Base-by-base conservation (phyloP, 1,139 yeast genomes). In the Kurtzmaniella quercitrusa region DNA sequence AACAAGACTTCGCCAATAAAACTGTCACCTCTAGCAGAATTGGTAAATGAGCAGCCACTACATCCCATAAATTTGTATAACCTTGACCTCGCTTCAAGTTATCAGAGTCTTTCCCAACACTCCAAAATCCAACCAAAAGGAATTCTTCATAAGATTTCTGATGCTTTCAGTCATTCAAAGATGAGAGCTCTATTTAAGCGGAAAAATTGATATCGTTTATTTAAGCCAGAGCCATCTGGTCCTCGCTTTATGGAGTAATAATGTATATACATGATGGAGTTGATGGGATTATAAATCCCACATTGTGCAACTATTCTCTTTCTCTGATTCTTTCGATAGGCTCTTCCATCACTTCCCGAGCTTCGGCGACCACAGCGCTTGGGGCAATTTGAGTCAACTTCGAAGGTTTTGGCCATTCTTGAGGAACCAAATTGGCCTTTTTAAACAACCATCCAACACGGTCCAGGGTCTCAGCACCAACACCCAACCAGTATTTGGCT, bases 401-500 rank as follows among this genome's bases (percentile, higher is more conserved):
- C 43, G 50, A 48, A 26, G 76, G 78, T 45, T 62, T 54, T 56
- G 87, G 84, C 95, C 95, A 87, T 49, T 75, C 76, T 43, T 79
- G 82, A 22, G 88, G 86, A 54, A 91, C 74, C 41, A 84, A 68
- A 3, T 89, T 88, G 3, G 88, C 88, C 61, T 87, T 88, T 57
- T 83, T 84, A 60, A 93, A 78, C 47, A 93, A 67, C 53, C 81
- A 81, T 4, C 82, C 77, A 11, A 91, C 95, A 4, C 94, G 73
- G 37, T 86, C 91, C 28, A 94, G 82, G 3, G 96, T 95, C 60
- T 87, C 95, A 1, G 98, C 98, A n/a, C 99, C 99, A 14, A 88
- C 96, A 57, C 97, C 96, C 38, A 93, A 69, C 99, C 99, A 93
- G 66, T 93, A 94, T 63, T 88, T 88, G n/a, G 96, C 81, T 52